phyloP scores from a whole-genome alignment of 768 basidiomycete genomes.

The Phaeolepiota aurea region DNA sequence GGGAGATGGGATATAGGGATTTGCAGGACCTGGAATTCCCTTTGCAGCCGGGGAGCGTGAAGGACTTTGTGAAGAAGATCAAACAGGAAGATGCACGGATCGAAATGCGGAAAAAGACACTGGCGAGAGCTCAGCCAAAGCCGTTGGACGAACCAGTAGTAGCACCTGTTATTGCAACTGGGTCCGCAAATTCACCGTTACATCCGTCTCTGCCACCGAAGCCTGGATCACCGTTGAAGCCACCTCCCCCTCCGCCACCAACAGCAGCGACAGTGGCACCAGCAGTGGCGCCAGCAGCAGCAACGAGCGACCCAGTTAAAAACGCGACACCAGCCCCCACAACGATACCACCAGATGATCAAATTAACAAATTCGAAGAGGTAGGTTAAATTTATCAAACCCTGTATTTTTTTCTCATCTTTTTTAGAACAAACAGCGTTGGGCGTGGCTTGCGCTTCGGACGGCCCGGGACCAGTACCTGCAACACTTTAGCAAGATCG shows the following conservation, averaged over 20 bases:
- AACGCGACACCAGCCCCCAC: conserved; percentile 19
- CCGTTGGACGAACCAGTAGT: conserved; percentile 11
- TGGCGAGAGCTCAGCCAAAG: conserved; percentile 20
- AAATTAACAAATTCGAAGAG: conserved; percentile 55
- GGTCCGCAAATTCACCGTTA: conserved; percentile 31
- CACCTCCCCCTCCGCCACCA: conserved; percentile 15
- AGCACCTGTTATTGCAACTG: conserved; percentile 10
- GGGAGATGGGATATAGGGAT: conserved; percentile 73
- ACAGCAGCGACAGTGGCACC: conserved; percentile 19
- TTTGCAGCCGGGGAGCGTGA: conserved; percentile 70
- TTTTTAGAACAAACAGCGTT: conserved; percentile 63
- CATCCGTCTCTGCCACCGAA: conserved; percentile 71
- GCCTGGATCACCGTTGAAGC: conserved; percentile 34
- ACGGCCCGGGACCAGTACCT: conserved; percentile 66
- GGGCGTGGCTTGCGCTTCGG: conserved; percentile 77
- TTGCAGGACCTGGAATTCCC: conserved; percentile 54
- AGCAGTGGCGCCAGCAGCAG: conserved; percentile 14
- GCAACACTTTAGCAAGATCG: conserved; percentile 76
- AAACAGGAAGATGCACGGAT: conserved; percentile 61
- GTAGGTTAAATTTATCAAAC: too few relatives aligned
- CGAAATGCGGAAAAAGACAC: conserved; percentile 36
- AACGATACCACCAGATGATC: conserved; percentile 29
- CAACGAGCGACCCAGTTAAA: conserved; percentile 13
- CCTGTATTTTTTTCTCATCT: too few relatives aligned
- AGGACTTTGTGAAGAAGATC: conserved; percentile 65